Evolutionary conservation across 257 asterid species (phyloP).

Genomic region (Osmanthus fragrans): DNA sequence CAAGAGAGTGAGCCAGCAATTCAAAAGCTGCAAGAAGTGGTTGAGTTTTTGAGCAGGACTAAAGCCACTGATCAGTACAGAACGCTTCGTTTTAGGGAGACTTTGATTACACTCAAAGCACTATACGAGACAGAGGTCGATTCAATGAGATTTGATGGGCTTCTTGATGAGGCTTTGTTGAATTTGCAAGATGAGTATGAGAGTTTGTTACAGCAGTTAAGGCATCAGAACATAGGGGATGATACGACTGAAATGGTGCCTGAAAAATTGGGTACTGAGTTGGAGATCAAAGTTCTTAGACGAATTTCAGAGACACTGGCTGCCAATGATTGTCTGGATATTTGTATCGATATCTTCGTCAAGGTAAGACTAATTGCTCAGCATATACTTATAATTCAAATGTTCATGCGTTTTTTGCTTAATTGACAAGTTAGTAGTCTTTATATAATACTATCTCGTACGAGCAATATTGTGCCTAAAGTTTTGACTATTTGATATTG

Average conservation of each 20-base stretch:
- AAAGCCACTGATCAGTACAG: constrained; percentile 72
- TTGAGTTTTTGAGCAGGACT: constrained; percentile 86
- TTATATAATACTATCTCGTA: too few relatives aligned
- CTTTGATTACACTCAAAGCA: constrained; percentile 64
- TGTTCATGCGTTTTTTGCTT: not conserved
- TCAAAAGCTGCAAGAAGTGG: constrained; percentile 81
- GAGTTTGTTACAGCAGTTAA: constrained; percentile 49
- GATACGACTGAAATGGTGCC: constrained; percentile 15
- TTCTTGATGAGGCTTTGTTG: constrained; percentile 74
- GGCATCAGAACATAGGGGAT: constrained; percentile 38
- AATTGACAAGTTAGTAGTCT: not conserved
- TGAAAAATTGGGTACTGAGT: constrained; percentile 47
- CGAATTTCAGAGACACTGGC: constrained; percentile 60
- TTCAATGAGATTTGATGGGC: constrained; percentile 69
- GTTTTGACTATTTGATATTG: too few relatives aligned
- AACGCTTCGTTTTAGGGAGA: constrained; percentile 57
- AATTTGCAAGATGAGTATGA: constrained; percentile 86
- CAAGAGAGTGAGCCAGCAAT: constrained; percentile 64
- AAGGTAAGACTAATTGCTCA: constrained; percentile 41
- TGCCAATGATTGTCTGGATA: constrained; percentile 73
- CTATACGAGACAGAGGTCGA: constrained; percentile 73
- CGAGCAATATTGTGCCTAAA: too few relatives aligned
- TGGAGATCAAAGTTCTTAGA: constrained; percentile 59
- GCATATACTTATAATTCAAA: not conserved
- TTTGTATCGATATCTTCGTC: constrained; percentile 74